Evolutionary conservation across 2,329 filamentous ascomycete species (phyloP).

Genomic region (Beauveria asiatica): DNA sequence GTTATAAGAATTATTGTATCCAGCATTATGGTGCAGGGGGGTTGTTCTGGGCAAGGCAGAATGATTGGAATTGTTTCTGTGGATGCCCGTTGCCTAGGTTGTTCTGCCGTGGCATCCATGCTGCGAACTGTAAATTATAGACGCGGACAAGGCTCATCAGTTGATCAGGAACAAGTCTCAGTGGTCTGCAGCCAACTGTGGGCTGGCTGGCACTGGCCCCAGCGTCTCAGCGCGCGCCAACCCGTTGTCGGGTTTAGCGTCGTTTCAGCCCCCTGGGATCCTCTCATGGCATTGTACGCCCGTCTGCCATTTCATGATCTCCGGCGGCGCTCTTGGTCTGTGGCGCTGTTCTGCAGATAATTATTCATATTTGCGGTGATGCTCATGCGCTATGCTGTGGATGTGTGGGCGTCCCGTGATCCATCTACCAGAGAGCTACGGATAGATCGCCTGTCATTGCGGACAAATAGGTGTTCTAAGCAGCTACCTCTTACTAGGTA

Average conservation of each 20-base stretch:
- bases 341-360: not conserved
- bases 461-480: too few species aligned
- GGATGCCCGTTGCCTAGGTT: not conserved
- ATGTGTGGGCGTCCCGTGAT: not conserved
- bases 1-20: not conserved
- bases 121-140: not conserved
- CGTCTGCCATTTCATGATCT: not conserved
- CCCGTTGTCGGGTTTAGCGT: constrained; percentile 1
- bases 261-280: constrained; percentile 4
- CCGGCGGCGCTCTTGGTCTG: not conserved
- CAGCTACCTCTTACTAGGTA: too few species aligned
- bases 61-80: not conserved
- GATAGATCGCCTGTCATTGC: too few species aligned
- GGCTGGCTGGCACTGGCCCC: not conserved
- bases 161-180: not conserved
- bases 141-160: not conserved
- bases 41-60: not conserved
- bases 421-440: too few species aligned
- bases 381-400: not conserved
- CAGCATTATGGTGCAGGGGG: not conserved
- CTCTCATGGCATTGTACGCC: not conserved
- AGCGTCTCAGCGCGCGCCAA: not conserved
- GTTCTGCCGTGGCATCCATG: not conserved
- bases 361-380: not conserved
- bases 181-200: not conserved